These are phyloP conservation scores for Eucalyptus regnans DNA, from an alignment of 345 rosid species.

Conservation along the genomic window DNA sequence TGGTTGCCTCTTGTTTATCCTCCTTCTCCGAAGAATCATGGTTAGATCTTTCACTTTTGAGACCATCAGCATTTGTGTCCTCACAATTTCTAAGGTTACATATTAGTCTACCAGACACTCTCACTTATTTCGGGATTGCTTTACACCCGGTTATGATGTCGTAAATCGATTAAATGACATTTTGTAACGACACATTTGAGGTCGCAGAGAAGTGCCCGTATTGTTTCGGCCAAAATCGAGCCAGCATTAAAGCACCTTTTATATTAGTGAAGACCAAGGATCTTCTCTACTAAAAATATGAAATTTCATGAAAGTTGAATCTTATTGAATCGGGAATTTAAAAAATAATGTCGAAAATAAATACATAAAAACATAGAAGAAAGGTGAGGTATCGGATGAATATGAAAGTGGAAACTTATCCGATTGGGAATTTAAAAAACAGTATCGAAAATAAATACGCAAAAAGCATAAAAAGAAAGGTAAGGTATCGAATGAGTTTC, in stretches of 20 bases:
- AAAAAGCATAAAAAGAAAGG: too few species aligned
- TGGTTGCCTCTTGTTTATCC: background rate
- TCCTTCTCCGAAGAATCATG: background rate
- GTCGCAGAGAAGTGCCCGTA: background rate
- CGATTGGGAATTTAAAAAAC: background rate
- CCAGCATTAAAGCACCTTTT: background rate
- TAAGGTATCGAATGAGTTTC: too few species aligned
- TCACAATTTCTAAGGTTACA: background rate
- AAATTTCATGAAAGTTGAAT: background rate
- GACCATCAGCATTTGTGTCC: background rate
- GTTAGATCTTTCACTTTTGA: background rate
- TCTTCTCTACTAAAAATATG: background rate
- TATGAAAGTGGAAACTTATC: too few species aligned
- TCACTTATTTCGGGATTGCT: background rate
- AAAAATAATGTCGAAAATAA: background rate
- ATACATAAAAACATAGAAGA: background rate
- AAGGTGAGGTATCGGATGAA: background rate
- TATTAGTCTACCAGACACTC: background rate
- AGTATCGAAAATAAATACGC: background rate
- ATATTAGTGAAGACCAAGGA: background rate
- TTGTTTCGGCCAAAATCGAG: background rate
- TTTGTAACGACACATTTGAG: background rate
- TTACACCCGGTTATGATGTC: background rate
- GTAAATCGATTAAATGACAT: background rate
- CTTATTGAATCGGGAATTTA: rapidly evolving